Base-by-base conservation (phyloP, 78 protist genomes). In the Chrysochromulina tobinii region DNA sequence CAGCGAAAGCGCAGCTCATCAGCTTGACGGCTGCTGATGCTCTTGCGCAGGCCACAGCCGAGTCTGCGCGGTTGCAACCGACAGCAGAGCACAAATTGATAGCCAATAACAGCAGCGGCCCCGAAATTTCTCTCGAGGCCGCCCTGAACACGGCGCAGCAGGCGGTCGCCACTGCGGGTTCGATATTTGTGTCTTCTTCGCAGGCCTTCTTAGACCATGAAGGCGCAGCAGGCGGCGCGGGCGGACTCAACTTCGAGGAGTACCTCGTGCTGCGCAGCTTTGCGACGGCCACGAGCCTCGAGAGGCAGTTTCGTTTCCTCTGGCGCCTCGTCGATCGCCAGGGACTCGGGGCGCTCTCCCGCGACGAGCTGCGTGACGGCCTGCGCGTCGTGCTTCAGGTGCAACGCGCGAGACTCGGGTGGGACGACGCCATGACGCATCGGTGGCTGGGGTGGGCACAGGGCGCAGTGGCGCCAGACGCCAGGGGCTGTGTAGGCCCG, bases 201-300 rank as follows among this genome's bases (percentile, higher is more conserved):
- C 38, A 38, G 38, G 38, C 38, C 38, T 38, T 38, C 38, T 38
- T 38, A 38, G 64, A 59, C 14, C 64, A 59, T 59, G 72, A 18
- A 9, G 72, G 9, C 23, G 72, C 27, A 66, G 72, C 15, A 20
- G 14, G 72, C 25, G 72, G 72, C 83, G 83, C 83, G 14, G 51
- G 58, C 1, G 83, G 83, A 1, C 83, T 75, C 51, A 75, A 75
- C 83, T 75, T 75, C 21, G 83, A 75, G 57, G 83, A 75, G 57
- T 75, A 8, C 21, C 58, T 75, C 57, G 57, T 75, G 58, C 12
- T 75, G 23, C 83, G 83, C 83, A 15, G 58, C 83, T 50, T 75
- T 57, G 54, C 3, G 20, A 57, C 7, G 14, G 83, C 83, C 23
- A 18, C 6, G 25, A 17, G 25, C 25, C 83, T 75, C 83, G 83